Base-by-base conservation (phyloP, 2,329 filamentous ascomycete genomes). In the Colletotrichum sp. region DNA sequence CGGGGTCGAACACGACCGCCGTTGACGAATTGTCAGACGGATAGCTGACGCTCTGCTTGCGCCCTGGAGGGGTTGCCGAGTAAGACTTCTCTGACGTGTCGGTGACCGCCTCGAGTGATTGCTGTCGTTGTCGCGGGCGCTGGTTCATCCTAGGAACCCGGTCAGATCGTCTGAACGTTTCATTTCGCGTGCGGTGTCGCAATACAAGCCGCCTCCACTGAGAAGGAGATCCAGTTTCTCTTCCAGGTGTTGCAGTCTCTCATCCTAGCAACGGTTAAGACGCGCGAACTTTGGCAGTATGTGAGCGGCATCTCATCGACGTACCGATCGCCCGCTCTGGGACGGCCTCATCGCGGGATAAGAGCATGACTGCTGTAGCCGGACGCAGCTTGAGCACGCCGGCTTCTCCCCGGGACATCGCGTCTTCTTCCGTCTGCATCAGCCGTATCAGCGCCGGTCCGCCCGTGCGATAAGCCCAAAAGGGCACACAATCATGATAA, bases 341-440 rank as follows among this genome's bases (percentile, higher is more conserved):
- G 85, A 80, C 13, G 85, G 83, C 67, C 84, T 85, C 71, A 82
- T 79, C 16, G 83, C 82, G 5, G 87, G 82, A 79, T 89, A 89
- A 13, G 86, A 85, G 78, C 88, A 89, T 55, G 85, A 78, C 80
- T 90, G 88, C 66, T 85, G 86, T 10, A 90, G 83, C 18, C 88
- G 86, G 13, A 86, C 82, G 78, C 88, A 90, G 78, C 87, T 89
- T 12, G 88, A 90, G 74, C 88, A 90, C 2, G 86, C 84, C 7
- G 88, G 88, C 78, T 87, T 88, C 80, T 90, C 88, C 8, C 87
- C 88, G 0, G 88, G 88, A 79, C 88, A 90, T 39, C 88, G 85
- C 4, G 86, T 89, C 79, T 90, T 90, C 79, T 90, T 89, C 69
- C 87, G 81, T 79, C 88, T 86, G 70, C 66, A 28, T 21, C 15